Conservation (phyloP, 164 flowering plant species). For the Echeveria elegans region DNA sequence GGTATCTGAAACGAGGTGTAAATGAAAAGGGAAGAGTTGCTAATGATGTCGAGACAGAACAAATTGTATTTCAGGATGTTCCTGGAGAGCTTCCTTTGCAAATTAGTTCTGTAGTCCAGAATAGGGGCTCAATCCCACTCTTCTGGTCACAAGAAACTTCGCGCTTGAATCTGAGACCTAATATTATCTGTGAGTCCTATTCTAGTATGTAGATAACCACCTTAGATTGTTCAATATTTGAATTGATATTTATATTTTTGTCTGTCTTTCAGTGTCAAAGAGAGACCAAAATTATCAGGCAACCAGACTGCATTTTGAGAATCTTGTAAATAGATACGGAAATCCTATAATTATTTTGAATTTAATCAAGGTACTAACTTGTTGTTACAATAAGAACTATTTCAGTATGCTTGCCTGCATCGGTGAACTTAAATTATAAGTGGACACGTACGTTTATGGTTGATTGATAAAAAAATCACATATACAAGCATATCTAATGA, state of each 20-base stretch:
- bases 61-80: slow-evolving; percentile 74
- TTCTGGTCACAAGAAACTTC: slow-evolving; percentile 99
- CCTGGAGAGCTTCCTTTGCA: slow-evolving; percentile 47
- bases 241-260: not conserved
- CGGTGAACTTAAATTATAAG: not conserved
- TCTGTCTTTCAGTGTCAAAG: slow-evolving; percentile 32
- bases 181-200: slow-evolving; percentile 63
- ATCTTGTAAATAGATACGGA: slow-evolving; percentile 45
- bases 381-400: too few species aligned
- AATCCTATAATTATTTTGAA: slow-evolving; percentile 46
- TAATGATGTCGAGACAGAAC: slow-evolving; percentile 99
- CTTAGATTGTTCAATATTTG: not conserved
- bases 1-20: slow-evolving; percentile 94
- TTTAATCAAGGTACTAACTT: slow-evolving; percentile 33
- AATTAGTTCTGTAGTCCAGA: slow-evolving; percentile 86
- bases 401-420: not conserved
- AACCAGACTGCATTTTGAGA: slow-evolving; percentile 45
- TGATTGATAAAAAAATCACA: not conserved
- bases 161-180: slow-evolving; percentile 73
- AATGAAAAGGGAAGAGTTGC: slow-evolving; percentile 94
- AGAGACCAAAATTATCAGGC: slow-evolving; percentile 41
- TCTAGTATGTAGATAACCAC: slow-evolving; percentile 22
- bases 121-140: slow-evolving; percentile 94
- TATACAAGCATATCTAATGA: not conserved
- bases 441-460: not conserved